Base-by-base conservation (phyloP, 805 yeast species). In the Grigorovia jiainica region DNA sequence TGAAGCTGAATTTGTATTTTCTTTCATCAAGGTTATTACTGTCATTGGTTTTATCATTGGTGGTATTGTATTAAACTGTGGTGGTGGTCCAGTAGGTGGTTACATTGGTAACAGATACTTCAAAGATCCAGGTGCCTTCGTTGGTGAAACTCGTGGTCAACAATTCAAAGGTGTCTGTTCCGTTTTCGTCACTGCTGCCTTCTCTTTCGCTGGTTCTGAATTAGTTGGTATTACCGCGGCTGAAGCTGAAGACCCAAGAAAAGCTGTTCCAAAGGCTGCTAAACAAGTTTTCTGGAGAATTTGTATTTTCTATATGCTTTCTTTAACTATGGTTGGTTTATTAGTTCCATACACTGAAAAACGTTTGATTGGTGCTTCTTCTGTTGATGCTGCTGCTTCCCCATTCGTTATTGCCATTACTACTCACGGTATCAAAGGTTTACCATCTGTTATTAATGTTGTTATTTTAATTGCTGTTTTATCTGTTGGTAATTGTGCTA, bases 171-270 rank as follows among this genome's bases (percentile, higher is more conserved):
- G 87, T 46, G 75, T 82, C 39, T 75, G 81, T 54, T 67, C 82
- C 0, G 84, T 78, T n/a, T 75, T 83, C 47, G 81, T 82, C 39
- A 76, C 82, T 32, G 87, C 90, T n/a, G 86, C 89, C 2, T 73
- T 73, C 56, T 72, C 78, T 8, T 75, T 75, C 51, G 63, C 73
- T 44, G 78, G 78, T 38, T 63, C 76, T 38, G 78, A 73, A 51
- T 54, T 73, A 54, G 66, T 72, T 46, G 78, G 77, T 37, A 52
- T 73, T 33, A 71, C 78, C 19, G 68, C 72, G 36, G 70, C 74
- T 27, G 79, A 73, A 51, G 60, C 77, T 10, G 57, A 57, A 15
- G 63, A 70, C 43, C 76, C 78, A 43, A 54, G 72, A 54, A 68
- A 65, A 47, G 53, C 71, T 16, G 58, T 73, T 33, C 78, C 79